Evolutionary conservation across 2,329 filamentous ascomycete genomes (phyloP), one percentile per base, ranked within the genome.

Genomic region (Penicillium sp.): DNA sequence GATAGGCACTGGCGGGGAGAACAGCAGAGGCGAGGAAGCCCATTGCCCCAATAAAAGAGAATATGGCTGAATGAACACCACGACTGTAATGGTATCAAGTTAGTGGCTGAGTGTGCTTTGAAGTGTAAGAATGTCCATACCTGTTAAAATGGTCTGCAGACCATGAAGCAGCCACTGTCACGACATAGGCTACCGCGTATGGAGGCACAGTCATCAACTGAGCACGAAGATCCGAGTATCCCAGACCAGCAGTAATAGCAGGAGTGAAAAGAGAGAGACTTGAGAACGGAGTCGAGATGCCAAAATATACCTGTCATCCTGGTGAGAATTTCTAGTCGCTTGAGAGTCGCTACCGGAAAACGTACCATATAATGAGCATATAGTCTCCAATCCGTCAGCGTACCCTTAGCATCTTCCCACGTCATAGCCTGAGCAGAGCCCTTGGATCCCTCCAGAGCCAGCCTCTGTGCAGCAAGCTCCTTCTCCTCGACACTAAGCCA

Each of bases 121-220:
- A n/a, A 3, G 7, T 40, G 4, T 2, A 42, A n/a, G 27, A 38
- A 3, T 18, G 22, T 28, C 44, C 19, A 22, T 61, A 68, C 65
- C 64, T 64, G 47, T 69, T 68, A 38, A 68, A 70, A 38, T 70
- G 77, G 61, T 88, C 84, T 3, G 81, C 83, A 0, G 82, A 84
- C 70, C 77, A 85, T 1, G 82, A 76, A 13, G 73, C 73, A 1
- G 72, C 58, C 13, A 79, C 63, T 2, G 76, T 79, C 12, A 78
- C 69, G 6, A 77, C 67, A 52, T 83, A 84, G 5, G 79, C 80
- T 1, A 79, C 78, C 1, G 79, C 82, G 63, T 82, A 86, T 0
- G 83, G 82, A 1, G 83, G 82, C 0, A 86, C 81, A 0, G 82
- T 84, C 76, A 86, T 82, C 16, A 87, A 66, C 65, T 87, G 83